phyloP scores from a whole-genome alignment of 257 asterid genomes.

The Forsythia suspensa region DNA sequence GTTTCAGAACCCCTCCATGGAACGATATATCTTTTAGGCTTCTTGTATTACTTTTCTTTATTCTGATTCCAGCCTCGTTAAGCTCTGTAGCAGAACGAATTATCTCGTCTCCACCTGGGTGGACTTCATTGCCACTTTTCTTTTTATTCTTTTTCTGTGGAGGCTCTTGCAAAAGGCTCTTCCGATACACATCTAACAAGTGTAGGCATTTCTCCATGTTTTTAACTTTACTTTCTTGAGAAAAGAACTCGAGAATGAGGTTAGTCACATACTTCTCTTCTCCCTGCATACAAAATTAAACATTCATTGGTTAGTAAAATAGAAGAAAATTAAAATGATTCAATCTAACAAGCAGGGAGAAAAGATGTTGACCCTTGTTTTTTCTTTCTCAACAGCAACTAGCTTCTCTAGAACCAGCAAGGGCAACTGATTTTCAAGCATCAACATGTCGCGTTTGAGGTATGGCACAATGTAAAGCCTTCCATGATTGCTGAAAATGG shows the following conservation, averaged over 20 bases:
- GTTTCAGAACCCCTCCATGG: slow-evolving; percentile 22
- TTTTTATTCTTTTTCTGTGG: not conserved
- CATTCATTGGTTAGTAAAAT: not conserved
- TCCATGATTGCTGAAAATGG: slow-evolving; percentile 22
- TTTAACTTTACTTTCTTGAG: not conserved
- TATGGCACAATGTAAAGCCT: slow-evolving; percentile 1
- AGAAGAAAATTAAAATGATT: not conserved
- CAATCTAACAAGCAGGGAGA: not conserved
- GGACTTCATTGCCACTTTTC: not conserved
- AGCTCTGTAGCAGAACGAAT: slow-evolving; percentile 41
- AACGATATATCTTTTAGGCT: slow-evolving; percentile 34
- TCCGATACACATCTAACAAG: slow-evolving; percentile 33
- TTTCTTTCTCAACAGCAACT: not conserved
- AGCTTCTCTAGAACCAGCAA: slow-evolving; percentile 8
- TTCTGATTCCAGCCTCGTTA: slow-evolving; percentile 33
- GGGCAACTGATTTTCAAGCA: slow-evolving; percentile 23
- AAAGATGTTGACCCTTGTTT: not conserved
- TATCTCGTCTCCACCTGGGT: slow-evolving; percentile 11
- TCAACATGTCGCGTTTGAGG: slow-evolving; percentile 19
- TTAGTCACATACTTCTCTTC: not conserved
- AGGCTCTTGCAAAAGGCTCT: slow-evolving; percentile 9
- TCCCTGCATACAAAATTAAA: not conserved
- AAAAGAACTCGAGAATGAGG: not conserved
- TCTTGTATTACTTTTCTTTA: slow-evolving; percentile 19
- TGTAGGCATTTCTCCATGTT: slow-evolving; percentile 15